Conservation (phyloP, 2,329 filamentous ascomycete species). For the Ceratocystis alfenasii region DNA sequence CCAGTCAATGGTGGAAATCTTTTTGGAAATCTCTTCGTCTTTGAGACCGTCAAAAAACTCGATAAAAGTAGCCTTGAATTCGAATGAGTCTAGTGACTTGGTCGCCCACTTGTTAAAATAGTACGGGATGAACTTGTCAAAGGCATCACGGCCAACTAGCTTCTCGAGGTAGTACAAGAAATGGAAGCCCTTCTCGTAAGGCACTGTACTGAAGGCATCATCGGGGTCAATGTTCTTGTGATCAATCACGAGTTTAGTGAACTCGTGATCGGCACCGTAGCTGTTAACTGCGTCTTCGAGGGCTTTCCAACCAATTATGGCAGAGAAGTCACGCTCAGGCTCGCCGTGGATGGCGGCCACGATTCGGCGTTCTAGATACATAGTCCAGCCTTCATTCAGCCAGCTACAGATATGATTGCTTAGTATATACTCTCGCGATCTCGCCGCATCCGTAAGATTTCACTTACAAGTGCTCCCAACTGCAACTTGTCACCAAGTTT, state of each 20-base stretch:
- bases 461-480: conserved; percentile 66
- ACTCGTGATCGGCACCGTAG: conserved; percentile 75
- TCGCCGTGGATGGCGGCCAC: conserved; percentile 68
- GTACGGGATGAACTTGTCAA: conserved; percentile 89
- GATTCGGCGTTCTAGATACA: conserved; percentile 82
- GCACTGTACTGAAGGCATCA: conserved; percentile 83
- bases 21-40: conserved; percentile 51
- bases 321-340: conserved; percentile 78
- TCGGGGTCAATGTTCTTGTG: conserved; percentile 88
- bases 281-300: conserved; percentile 68
- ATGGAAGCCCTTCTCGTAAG: conserved; percentile 94
- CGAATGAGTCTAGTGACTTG: conserved; percentile 82
- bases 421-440: background rate
- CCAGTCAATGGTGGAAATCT: conserved; percentile 72
- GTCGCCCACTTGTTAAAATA: conserved; percentile 79
- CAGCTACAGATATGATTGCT: conserved; percentile 35
- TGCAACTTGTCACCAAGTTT: conserved; percentile 66
- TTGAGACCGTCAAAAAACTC: conserved; percentile 62
- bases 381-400: conserved; percentile 79
- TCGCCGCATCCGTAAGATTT: background rate
- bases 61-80: conserved; percentile 81
- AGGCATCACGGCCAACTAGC: conserved; percentile 70
- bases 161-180: conserved; percentile 87
- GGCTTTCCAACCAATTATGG: conserved; percentile 91
- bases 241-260: conserved; percentile 80